Percentiles rank a stretch among this genome's conserved stretches.
phyloP scores from a whole-genome alignment of 495 filamentous ascomycete species.

The Xylaria acuta region DNA sequence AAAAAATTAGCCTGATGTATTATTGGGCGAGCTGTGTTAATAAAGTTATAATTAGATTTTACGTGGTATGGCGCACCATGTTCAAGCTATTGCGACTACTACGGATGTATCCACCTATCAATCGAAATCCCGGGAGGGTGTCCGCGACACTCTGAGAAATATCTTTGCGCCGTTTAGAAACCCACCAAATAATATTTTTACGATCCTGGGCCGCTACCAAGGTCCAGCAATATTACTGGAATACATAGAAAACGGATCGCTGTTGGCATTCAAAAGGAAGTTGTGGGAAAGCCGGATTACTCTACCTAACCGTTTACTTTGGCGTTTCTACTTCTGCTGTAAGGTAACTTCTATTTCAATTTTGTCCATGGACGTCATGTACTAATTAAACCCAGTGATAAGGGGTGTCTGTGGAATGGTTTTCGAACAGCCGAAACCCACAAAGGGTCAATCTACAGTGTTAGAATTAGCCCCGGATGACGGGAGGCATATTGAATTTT shows the following conservation, averaged over 20 bases:
- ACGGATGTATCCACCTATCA: background rate
- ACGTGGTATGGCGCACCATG: background rate
- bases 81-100: background rate
- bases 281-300: background rate
- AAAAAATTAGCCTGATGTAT: background rate
- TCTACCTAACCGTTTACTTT: constrained; percentile 20
- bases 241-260: constrained; percentile 14
- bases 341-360: background rate
- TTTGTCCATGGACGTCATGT: background rate
- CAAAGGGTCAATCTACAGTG: background rate
- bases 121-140: background rate
- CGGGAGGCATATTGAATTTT: background rate
- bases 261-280: background rate
- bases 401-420: constrained; percentile 6
- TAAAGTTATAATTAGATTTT: background rate
- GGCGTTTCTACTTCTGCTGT: constrained; percentile 20
- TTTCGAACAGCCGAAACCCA: background rate
- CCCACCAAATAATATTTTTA: background rate
- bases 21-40: background rate
- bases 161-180: background rate
- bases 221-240: constrained; percentile 22
- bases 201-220: background rate
- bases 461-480: background rate
- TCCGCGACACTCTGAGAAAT: background rate
- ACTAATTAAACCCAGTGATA: constrained; percentile 6